Conservation (phyloP, 305 asterid genomes). For the Petunia hybrid region DNA sequence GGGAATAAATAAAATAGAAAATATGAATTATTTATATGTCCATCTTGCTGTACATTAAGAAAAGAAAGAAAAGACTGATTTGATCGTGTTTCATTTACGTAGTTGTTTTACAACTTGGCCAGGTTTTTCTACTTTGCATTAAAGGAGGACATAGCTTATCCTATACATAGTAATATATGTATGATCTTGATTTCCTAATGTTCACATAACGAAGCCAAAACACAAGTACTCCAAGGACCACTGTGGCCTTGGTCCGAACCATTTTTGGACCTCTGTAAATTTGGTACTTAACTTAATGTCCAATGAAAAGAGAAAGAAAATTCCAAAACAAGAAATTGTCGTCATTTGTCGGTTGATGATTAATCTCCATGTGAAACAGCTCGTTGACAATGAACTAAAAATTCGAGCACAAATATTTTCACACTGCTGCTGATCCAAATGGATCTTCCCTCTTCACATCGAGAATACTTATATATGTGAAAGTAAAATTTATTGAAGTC, state of each 20-base stretch:
- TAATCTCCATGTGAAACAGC: neutral
- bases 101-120: conserved; percentile 30
- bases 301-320: neutral
- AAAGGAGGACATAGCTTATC: neutral
- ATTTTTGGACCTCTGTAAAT: neutral
- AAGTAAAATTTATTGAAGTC: neutral
- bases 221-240: conserved; percentile 32
- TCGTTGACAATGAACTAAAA: neutral
- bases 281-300: neutral
- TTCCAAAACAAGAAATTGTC: too few relatives aligned
- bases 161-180: neutral
- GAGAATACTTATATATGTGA: neutral
- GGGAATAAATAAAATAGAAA: neutral
- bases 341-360: neutral
- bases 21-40: neutral
- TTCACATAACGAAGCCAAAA: neutral
- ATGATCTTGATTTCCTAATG: neutral
- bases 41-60: neutral
- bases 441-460: too few relatives aligned
- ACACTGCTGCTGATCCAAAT: too few relatives aligned
- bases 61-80: neutral
- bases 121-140: neutral
- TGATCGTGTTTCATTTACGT: conserved; percentile 19
- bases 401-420: neutral
- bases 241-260: conserved; percentile 21